Base-by-base conservation (phyloP, 176 grass and related monocot species). In the Rhipidocladum racemiflorum region DNA sequence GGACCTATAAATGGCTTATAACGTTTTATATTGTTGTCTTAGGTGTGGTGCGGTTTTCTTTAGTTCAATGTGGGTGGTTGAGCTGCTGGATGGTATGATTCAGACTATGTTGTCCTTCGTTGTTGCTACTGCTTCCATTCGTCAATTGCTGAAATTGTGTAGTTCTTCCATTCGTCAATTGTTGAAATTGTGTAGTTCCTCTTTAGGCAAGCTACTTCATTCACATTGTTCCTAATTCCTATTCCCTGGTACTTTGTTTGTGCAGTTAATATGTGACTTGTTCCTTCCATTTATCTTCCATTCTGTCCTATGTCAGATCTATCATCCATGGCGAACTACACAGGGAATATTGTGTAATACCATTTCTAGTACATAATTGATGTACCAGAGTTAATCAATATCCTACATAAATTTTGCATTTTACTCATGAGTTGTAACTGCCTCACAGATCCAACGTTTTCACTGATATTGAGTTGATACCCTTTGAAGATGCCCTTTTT, bases 321-420 rank as follows among this genome's bases (percentile, higher is more conserved):
- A 12, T 69, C 70, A 46, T 81, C 5, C 9, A 23, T 42, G 29
- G 2, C 1, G 3, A 28, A 62, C 68, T 70, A 5, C 42, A 62
- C 20, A 61, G 12, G n/a, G 12, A 51, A 3, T n/a, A 16, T 28
- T 24, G 10, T 74, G 4, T 53, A 45, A 9, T 57, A 36, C 17
- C 18, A 80, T 80, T 74, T 80, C 46, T n/a, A n/a, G n/a, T n/a
- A n/a, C n/a, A 68, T 86, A 36, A 35, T 80, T 75, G 24, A 17
- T 38, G 62, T 54, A 23, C 11, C 23, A n/a, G 12, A 49, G 6
- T 78, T 24, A 4, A 55, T 9, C 53, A 36, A 10, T 64, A 3
- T n/a, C n/a, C 12, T 42, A 14, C 14, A 18, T 46, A 29, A 83
- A 72, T 30, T 49, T 48, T 20, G 5, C 9, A 25, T 27, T 75